Evolutionary conservation across 2,329 filamentous ascomycete species (phyloP), one percentile per base, ranked within the genome.

Genomic region (Penicillium sp.): DNA sequence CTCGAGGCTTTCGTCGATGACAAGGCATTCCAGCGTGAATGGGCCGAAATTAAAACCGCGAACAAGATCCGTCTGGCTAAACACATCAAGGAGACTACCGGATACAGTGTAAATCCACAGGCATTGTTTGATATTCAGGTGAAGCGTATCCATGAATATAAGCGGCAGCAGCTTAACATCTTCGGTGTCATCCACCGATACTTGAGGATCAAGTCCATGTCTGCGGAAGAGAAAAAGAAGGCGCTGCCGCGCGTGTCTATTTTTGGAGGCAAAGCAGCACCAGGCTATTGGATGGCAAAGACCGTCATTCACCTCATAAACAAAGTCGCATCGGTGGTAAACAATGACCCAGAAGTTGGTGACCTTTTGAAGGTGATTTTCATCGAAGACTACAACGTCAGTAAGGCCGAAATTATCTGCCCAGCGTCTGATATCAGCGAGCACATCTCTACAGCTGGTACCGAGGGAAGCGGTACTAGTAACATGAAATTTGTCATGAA

Each of bases 401-500:
- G 89, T 80, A 98, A 98, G 77, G 93, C 93, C 3, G 93, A 98
- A 73, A 90, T 97, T 64, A 96, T 98, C 63, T 81, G 82, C 57
- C 93, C 93, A 12, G 93, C 93, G 10, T 95, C 88, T 19, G 93
- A 98, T 63, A 84, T 98, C 63, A 95, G 89, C 71, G 93, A 98
- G 75, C 93, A 98, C 69, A 98, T 98, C 64, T 97, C 93, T 2
- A 98, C 93, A 21, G 93, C 93, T 33, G 93, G 93, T 44, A 98
- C 93, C 1, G 93, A 98, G 61, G 82, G 80, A 24, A 81, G 77
- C 57, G 91, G 91, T 55, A 95, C 89, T 12, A 95, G 88, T 64
- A 98, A 98, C 81, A 98, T 98, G 93, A 98, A 98, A 72, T 98
- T 98, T 69, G 93, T 96, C 13, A 78, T 98, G 64, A 98, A 97